These are phyloP conservation scores for Cephaloascus albidus DNA, from an alignment of 805 yeast genomes.

Conservation along the genomic window DNA sequence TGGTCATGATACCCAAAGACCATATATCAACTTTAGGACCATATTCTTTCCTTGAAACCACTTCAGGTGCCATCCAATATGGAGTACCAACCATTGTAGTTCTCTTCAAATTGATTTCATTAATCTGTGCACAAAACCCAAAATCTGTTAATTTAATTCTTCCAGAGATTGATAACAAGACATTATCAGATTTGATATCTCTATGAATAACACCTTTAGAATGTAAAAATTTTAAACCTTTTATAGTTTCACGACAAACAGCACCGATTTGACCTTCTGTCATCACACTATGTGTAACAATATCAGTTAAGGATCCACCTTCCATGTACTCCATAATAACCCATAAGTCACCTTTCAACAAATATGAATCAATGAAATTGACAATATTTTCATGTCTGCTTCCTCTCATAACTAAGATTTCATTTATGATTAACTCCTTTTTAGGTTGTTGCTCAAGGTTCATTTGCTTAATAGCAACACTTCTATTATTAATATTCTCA, in stretches of 20 bases:
- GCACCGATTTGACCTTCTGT: conserved; percentile 94
- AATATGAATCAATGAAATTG: conserved; percentile 81
- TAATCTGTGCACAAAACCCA: conserved; percentile 93
- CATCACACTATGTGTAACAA: conserved; percentile 83
- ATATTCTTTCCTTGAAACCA: conserved; percentile 87
- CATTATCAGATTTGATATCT: conserved; percentile 93
- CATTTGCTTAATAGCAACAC: conserved; percentile 96
- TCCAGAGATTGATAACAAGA: conserved; percentile 73
- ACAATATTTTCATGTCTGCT: conserved; percentile 87
- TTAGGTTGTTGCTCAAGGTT: conserved; percentile 90
- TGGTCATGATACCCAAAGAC: conserved; percentile 97
- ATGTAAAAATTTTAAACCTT: conserved; percentile 82
- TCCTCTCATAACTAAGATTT: conserved; percentile 92
- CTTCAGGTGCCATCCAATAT: conserved; percentile 99
- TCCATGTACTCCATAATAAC: conserved; percentile 99
- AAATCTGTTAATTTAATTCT: conserved; percentile 91
- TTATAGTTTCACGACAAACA: conserved; percentile 83
- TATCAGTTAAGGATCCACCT: conserved; percentile 94
- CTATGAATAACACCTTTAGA: conserved; percentile 90
- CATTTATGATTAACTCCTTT: conserved; percentile 90
- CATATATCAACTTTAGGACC: conserved; percentile 97
- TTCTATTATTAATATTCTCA: conserved; percentile 39
- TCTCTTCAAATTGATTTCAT: conserved; percentile 74
- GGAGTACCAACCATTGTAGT: conserved; percentile 99
- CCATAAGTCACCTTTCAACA: conserved; percentile 79